Evolutionary conservation across 805 yeast genomes (phyloP), one percentile per base, ranked within the genome.

Genomic region (Yamadazyma endophytica): DNA sequence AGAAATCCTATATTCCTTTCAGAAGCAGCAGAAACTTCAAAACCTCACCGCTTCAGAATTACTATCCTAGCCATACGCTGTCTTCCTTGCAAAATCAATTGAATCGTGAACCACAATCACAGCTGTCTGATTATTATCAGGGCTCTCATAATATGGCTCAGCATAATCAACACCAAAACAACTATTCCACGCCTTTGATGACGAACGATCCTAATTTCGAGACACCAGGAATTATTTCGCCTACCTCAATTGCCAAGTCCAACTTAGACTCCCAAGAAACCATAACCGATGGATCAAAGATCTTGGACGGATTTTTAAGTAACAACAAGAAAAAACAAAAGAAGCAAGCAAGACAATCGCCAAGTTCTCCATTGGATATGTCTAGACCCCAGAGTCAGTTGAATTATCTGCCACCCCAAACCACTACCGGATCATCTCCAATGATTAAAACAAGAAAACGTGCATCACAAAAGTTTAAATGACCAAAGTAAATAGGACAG

Each of bases 1-100:
- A 56, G 31, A 44, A 60, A 30, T 62, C 69, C 5, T 66, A 66
- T 39, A 54, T 66, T 28, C 72, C 72, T 13, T 66, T 66, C 42
- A 45, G 70, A 28, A 52, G 52, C 32, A 52, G 56, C 24, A 54
- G 58, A 29, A 44, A 43, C 40, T 23, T 31, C 44, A 16, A 40
- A 43, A 22, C 47, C 45, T 17, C 24, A 31, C 5, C 22, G n/a
- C n/a, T 23, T 12, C 9, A 23, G 13, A 23, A 23, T 8, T 7
- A 8, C 26, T 11, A 23, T 19, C 9, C 11, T 19, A 8, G 11
- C 8, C 21, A 9, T 19, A 19, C 21, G 8, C 21, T 23, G 25
- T 8, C 11, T 6, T 13, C 6, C 6, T 9, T 24, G 6, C 27
- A 24, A 13, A 17, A 24, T 9, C 25, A 12, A 8, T n/a, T 14